Evolutionary conservation across 225 moss, liverwort and hornwort species (phyloP).

Genomic region (Climacium dendroides): DNA sequence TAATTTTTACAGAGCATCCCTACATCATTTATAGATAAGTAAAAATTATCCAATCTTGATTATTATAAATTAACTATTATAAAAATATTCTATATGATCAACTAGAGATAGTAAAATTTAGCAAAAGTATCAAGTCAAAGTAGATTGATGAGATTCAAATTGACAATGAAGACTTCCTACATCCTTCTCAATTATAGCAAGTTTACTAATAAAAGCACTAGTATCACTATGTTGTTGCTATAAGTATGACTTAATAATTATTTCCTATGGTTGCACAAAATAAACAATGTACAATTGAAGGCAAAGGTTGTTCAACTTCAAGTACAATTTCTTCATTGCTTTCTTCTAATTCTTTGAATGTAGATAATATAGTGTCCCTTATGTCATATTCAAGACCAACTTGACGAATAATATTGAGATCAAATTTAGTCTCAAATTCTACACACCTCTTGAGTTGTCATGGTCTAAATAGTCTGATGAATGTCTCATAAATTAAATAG

Average conservation of each 20-base stretch:
- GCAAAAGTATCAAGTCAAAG: not conserved
- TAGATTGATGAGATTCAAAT: not conserved
- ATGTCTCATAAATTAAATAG: not conserved
- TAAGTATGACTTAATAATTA: not conserved
- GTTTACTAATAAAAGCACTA: not conserved
- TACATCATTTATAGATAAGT: not conserved
- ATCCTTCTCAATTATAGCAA: not conserved
- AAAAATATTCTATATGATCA: not conserved
- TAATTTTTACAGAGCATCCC: not conserved
- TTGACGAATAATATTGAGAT: not conserved
- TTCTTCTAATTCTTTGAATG: not conserved
- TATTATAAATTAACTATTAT: not conserved
- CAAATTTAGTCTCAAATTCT: not conserved
- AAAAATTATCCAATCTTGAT: no score
- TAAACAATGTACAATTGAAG: not conserved
- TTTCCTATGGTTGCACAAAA: not conserved
- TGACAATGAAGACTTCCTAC: not conserved
- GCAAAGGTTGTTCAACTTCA: not conserved
- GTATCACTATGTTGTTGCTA: not conserved
- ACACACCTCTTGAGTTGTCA: not conserved
- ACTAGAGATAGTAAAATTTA: no score
- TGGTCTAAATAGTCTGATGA: not conserved
- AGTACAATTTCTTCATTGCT: no score
- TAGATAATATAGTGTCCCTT: not conserved
- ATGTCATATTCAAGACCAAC: not conserved